Percentiles rank a stretch among this genome's conserved stretches.
Evolutionary conservation across 139 green algal species (phyloP).

Genomic region (Tetradesmus lagerheimii): DNA sequence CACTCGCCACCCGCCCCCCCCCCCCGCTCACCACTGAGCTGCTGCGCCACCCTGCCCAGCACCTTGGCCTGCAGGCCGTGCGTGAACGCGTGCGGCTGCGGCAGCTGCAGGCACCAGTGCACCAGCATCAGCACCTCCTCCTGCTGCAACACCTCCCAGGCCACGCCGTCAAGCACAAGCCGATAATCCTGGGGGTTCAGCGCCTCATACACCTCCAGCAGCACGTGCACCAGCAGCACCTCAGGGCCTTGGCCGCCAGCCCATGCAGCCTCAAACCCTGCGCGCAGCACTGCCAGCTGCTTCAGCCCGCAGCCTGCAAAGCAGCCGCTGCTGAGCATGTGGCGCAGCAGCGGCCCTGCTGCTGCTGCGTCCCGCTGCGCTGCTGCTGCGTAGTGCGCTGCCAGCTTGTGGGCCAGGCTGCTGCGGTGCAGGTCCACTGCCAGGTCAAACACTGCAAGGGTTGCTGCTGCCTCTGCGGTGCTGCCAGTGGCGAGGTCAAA

Average conservation of each 20-base stretch:
- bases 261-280: conserved; percentile 38
- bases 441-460: conserved; percentile 30
- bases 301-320: background rate
- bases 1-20: too few relatives aligned
- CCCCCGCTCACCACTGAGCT: conserved; percentile 19
- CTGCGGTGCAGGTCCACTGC: conserved; percentile 26
- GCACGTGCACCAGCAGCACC: conserved; percentile 45
- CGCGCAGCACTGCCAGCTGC: conserved; percentile 29
- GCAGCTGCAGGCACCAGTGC: conserved; percentile 37
- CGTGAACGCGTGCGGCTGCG: conserved; percentile 12
- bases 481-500: background rate
- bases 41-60: conserved; percentile 16
- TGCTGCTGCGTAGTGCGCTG: conserved; percentile 24
- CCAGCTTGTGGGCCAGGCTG: conserved; percentile 5
- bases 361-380: conserved; percentile 34
- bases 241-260: conserved; percentile 39
- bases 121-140: conserved; percentile 43
- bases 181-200: background rate
- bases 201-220: conserved; percentile 25
- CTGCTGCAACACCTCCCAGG: conserved; percentile 17
- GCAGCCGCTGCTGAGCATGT: conserved; percentile 17
- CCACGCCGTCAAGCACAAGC: conserved; percentile 8
- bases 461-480: background rate
- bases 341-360: conserved; percentile 3
- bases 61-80: conserved; percentile 21